Base-by-base conservation (phyloP, 1,284 basidiomycete genomes). In the Sanghuangporus sanghuang region DNA sequence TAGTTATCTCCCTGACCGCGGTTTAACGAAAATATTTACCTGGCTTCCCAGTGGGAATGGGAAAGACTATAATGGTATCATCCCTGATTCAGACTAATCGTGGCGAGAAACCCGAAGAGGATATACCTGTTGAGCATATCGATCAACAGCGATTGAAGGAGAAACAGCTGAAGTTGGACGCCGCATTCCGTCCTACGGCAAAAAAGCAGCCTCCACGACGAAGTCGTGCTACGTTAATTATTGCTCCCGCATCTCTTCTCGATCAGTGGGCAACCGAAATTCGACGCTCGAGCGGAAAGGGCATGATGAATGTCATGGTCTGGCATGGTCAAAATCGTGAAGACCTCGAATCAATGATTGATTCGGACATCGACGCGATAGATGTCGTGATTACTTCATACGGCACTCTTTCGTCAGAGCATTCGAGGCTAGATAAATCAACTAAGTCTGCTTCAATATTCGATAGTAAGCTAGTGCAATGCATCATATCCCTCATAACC, bases 31-130 rank as follows among this genome's bases (percentile, higher is more conserved):
- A 39, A 59, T 1, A 40, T 57, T 59, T 14, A 65, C 35, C 62
- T 44, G 8, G 27, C 56, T 49, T 46, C 35, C 35, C 60, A 90
- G 85, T 90, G 93, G 93, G 96, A 8, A 93, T 98, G 86, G 96
- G 96, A 3, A 99, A 99, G 78, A 98, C 96, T 0, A 95, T 96
- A 71, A 96, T 97, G 94, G 78, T 98, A 58, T 92, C 95, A 1
- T 88, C 94, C 11, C 83, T 98, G 44, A 90, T 98, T 32, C 95
- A 97, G 69, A 87, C 86, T 11, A 93, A 90, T 67, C 82, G 81
- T 46, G 81, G 79, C 7, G 58, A 67, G 18, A 63, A 38, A 18
- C 74, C 78, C 1, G 80, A 82, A 46, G 65, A 73, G 48, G 60
- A 74, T n/a, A 71, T 76, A 32, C 66, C 68, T 0, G 72, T 74